These are phyloP conservation scores for Tuber microsphaerosporum DNA, from an alignment of 495 filamentous ascomycete species.

Conservation along the genomic window DNA sequence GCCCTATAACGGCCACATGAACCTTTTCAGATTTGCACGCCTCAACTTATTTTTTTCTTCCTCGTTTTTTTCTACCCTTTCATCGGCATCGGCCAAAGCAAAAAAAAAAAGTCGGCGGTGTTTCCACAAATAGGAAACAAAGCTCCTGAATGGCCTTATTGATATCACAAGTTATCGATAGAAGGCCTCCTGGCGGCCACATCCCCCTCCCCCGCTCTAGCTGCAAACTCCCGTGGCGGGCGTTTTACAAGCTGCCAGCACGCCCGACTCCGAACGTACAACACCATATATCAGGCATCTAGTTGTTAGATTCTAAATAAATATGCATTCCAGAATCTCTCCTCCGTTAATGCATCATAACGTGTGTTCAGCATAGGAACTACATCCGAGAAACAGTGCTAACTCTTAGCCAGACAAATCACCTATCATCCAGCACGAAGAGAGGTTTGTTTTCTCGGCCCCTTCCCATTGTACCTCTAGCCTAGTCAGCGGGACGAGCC, in stretches of 20 bases:
- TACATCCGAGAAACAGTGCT: not conserved
- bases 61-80: not conserved
- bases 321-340: not conserved
- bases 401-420: not conserved
- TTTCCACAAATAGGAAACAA: not conserved
- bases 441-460: not conserved
- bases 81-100: not conserved
- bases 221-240: not conserved
- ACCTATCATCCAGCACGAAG: not conserved
- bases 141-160: not conserved
- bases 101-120: not conserved
- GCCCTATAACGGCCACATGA: not conserved
- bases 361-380: not conserved
- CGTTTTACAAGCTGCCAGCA: not conserved
- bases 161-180: not conserved
- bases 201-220: not conserved
- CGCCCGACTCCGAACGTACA: not conserved
- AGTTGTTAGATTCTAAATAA: not conserved
- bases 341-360: not conserved
- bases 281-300: not conserved
- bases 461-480: not conserved
- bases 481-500: not conserved
- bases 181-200: constrained; percentile 2
- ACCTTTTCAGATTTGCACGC: too few relatives aligned
- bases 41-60: not conserved